A percentile compares a stretch with the other conserved stretches of the same genome.
These are phyloP conservation scores for Globisporangium takayamanum DNA, from an alignment of 352 stramenopile genomes.

Conservation along the genomic window DNA sequence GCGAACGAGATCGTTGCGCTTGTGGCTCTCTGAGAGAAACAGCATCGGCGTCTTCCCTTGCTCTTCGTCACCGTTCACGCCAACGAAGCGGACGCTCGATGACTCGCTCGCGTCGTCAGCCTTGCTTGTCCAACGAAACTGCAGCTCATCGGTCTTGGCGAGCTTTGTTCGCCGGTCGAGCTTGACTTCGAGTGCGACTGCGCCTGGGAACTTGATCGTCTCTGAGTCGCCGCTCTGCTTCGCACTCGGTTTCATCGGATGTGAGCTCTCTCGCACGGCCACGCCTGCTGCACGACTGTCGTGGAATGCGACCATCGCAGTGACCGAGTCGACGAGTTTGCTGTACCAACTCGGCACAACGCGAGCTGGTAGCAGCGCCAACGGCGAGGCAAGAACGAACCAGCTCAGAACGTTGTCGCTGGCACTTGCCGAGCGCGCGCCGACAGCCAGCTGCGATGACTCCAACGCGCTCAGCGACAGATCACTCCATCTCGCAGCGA, in stretches of 20 bases:
- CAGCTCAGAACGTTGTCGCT: constrained; percentile 4
- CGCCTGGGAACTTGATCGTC: constrained; percentile 34
- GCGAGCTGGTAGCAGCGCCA: constrained; percentile 23
- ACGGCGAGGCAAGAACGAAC: constrained; percentile 23
- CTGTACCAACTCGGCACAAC: constrained; percentile 50
- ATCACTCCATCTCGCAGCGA: constrained; percentile 1
- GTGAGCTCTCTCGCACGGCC: constrained; percentile 42
- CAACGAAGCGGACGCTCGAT: constrained; percentile 17
- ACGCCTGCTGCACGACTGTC: constrained; percentile 27
- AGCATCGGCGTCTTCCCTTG: constrained; percentile 21
- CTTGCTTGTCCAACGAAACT: constrained; percentile 13
- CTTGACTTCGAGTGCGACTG: constrained; percentile 57
- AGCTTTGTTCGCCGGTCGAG: constrained; percentile 61
- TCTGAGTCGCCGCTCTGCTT: constrained; percentile 3
- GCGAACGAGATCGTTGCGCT: constrained; percentile 22
- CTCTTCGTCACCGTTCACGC: constrained; percentile 28
- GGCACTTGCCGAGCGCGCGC: not conserved
- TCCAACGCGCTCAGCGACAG: constrained; percentile 4
- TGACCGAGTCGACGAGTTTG: constrained; percentile 49
- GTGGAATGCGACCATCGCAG: constrained; percentile 50
- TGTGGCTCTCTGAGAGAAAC: constrained; percentile 32
- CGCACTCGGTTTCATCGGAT: constrained; percentile 23
- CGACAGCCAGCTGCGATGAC: not conserved
- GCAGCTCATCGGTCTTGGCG: constrained; percentile 20
- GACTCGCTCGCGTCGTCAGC: not conserved